Evolutionary conservation across 768 basidiomycete genomes (phyloP), one percentile per base, ranked within the genome.

Genomic region (Boletus insuetus): DNA sequence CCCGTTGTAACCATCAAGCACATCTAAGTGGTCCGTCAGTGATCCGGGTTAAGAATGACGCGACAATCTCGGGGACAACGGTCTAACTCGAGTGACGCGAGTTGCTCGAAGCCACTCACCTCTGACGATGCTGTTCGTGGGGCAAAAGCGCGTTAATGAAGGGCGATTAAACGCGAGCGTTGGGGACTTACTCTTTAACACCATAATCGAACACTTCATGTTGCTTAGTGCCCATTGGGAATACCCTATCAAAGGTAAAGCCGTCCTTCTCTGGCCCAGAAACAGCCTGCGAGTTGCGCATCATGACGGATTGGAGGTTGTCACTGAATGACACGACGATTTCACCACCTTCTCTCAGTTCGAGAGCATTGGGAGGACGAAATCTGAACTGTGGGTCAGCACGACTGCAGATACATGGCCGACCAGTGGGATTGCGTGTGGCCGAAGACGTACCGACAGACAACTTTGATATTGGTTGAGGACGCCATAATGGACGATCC

Each of bases 201-300:
- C 97, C 97, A 71, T 97, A 99, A 73, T 98, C 95, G 69, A 98
- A 99, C 45, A 99, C 94, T 72, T 98, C 94, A 51, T 84, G 75
- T 71, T 99, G 97, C 71, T 85, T 81, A 42, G 95, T 92, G 39
- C 80, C 84, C 79, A 95, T 93, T 53, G 93, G 88, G 71, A 99
- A 99, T 20, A 96, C 94, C 59, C 95, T 82, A 73, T 99, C 97
- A 66, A 98, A 96, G 35, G 94, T 94, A 76, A 99, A 99, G 26
- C 96, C 96, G 78, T 94, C 91, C 77, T 86, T 96, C 78, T 97
- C 95, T 44, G 94, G 89, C 3, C 94, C 95, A 44, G 87, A 81
- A 54, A 82, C 79, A 22, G 82, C 66, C 60, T 83, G 79, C 37
- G 84, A 78, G 39, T 83, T 86, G 73, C 85, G 87, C 75, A 98